These are phyloP conservation scores for Vitis hybrid DNA, from an alignment of 177 flowering plant species.

Conservation along the genomic window DNA sequence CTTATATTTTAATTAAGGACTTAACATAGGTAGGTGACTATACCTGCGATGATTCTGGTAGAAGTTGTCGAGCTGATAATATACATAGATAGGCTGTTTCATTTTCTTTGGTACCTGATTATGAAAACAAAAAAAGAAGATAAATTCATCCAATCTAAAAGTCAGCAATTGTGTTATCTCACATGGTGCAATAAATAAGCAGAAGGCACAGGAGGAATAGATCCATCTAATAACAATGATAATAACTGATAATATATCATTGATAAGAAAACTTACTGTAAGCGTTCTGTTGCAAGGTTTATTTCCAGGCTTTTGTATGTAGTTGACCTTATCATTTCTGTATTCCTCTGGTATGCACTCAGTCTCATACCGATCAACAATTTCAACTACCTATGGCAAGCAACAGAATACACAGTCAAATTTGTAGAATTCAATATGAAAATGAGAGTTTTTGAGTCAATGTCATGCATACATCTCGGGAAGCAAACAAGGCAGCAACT, in stretches of 20 bases:
- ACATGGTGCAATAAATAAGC: neutral
- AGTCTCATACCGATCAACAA: conserved; percentile 65
- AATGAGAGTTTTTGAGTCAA: neutral
- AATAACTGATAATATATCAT: neutral
- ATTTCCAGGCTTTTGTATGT: conserved; percentile 41
- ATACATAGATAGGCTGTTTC: conserved; percentile 69
- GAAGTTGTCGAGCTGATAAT: conserved; percentile 74
- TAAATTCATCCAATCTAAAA: neutral
- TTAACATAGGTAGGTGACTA: neutral
- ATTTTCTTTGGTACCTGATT: conserved; percentile 60
- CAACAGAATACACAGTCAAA: conserved; percentile 3
- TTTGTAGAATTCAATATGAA: neutral
- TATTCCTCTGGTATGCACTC: conserved; percentile 44
- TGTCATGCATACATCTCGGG: conserved; percentile 65
- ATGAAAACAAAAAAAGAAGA: neutral
- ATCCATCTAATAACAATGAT: neutral
- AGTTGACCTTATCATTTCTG: conserved; percentile 39
- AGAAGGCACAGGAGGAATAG: neutral
- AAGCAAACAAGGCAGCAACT: conserved; percentile 72
- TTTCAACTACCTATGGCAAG: conserved; percentile 65
- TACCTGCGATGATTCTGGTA: conserved; percentile 83
- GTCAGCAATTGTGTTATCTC: neutral
- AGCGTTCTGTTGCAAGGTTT: conserved; percentile 54
- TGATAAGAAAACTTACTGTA: conserved; percentile 35
- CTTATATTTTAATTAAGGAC: neutral